These are phyloP conservation scores for Wilcoxina mikolae DNA, from an alignment of 495 filamentous ascomycete genomes.

Conservation along the genomic window DNA sequence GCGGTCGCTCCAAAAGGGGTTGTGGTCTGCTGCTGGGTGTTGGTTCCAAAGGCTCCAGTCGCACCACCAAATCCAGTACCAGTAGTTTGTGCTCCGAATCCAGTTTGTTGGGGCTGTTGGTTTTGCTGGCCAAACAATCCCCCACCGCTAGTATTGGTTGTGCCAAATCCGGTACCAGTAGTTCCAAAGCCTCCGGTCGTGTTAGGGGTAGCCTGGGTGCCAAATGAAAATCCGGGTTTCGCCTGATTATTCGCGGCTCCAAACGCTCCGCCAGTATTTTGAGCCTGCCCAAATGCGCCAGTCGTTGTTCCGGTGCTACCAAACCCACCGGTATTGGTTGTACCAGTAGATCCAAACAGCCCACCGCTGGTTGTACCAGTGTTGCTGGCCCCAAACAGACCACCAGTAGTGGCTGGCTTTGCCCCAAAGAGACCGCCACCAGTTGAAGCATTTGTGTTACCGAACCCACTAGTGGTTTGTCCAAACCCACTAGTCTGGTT, in stretches of 20 bases:
- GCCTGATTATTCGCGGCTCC: slow-evolving; percentile 30
- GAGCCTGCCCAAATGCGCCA: slow-evolving; percentile 2
- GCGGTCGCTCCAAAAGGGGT: slow-evolving; percentile 30
- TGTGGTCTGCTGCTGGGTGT: slow-evolving; percentile 19
- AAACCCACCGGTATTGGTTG: slow-evolving; percentile 14
- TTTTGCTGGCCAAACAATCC: slow-evolving; percentile 36
- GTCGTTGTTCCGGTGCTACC: neutral
- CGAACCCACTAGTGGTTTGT: slow-evolving; percentile 29
- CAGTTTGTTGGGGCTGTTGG: slow-evolving; percentile 31
- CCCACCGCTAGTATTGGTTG: slow-evolving; percentile 29
- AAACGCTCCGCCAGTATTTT: slow-evolving; percentile 30
- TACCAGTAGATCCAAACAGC: slow-evolving; percentile 41
- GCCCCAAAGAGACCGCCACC: slow-evolving; percentile 37
- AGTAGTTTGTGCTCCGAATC: slow-evolving; percentile 21
- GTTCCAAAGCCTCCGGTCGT: slow-evolving; percentile 22
- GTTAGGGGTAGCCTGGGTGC: slow-evolving; percentile 6
- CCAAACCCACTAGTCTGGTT: slow-evolving; percentile 8
- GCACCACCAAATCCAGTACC: slow-evolving; percentile 26
- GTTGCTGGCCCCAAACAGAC: slow-evolving; percentile 34
- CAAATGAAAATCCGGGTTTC: slow-evolving; percentile 38
- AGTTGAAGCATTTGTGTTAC: slow-evolving; percentile 31
- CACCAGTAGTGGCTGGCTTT: slow-evolving; percentile 33
- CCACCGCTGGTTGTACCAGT: slow-evolving; percentile 37
- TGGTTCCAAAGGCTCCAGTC: slow-evolving; percentile 32
- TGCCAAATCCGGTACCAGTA: slow-evolving; percentile 29